Evolutionary conservation across 2,329 filamentous ascomycete genomes (phyloP), one percentile per base, ranked within the genome.

Genomic region (Penicillium sp.): DNA sequence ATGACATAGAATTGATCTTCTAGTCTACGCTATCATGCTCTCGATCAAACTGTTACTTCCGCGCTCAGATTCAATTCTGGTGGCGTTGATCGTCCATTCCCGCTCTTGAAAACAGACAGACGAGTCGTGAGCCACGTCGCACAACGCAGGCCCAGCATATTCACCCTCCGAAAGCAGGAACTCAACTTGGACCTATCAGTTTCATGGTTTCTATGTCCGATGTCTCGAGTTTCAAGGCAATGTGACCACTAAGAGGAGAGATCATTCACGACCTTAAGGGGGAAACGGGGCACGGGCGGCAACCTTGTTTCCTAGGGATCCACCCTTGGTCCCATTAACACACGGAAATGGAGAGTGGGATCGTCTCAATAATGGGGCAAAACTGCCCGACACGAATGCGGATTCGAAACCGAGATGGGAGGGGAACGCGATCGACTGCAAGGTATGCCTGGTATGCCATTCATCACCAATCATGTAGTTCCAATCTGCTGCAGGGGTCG

Each of bases 391-490:
- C 34, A 56, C 47, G 56, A 29, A 54, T 49, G 48, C 45, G 50
- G 51, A 26, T 34, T 28, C 28, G 10, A 29, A 29, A 47, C 41
- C 15, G 34, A 10, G 7, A 1, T 12, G 23, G 47, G 21, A 28
- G 33, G 31, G 39, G 10, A 24, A 47, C 3, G 36, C 36, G 49
- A 54, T 53, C 42, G 36, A 52, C 45, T 33, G 16, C 36, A 42
- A 45, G 49, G 47, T 41, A 52, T 51, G 49, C 46, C 23, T 38
- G 47, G 42, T 16, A 42, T 48, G 43, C 23, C 41, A 39, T 38
- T 21, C 42, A 29, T 10, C 36, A n/a, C 60, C 52, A 62, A 57
- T 61, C 18, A 43, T 7, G 33, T 10, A 5, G n/a, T 36, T 45
- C 23, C 23, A 1, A 29, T 26, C 42, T 21, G 8, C 45, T 45